phyloP scores from a whole-genome alignment of 2,329 filamentous ascomycete genomes.

The Colletotrichum sp. region DNA sequence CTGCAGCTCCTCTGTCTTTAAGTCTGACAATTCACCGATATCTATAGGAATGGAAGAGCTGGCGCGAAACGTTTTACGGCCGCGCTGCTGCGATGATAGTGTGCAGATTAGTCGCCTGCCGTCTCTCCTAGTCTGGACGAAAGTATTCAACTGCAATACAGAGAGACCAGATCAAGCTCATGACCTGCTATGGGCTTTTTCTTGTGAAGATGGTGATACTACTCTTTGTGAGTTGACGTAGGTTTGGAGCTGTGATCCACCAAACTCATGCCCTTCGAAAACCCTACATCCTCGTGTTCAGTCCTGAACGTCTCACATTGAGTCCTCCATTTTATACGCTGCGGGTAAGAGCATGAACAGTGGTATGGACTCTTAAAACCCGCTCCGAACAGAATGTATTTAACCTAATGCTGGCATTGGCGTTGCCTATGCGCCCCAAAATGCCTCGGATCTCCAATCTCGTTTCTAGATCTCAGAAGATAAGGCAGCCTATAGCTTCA shows the following conservation, averaged over 20 bases:
- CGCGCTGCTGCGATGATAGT: rapidly evolving
- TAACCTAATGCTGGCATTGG: too few relatives aligned
- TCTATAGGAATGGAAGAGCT: background rate
- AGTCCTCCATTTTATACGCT: rapidly evolving
- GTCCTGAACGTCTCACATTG: background rate
- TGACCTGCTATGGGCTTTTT: rapidly evolving
- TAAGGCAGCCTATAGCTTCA: too few relatives aligned
- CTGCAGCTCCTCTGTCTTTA: too few relatives aligned
- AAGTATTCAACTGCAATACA: background rate
- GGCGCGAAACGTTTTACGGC: background rate
- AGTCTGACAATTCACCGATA: rapidly evolving
- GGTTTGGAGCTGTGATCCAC: background rate
- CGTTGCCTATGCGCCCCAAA: too few relatives aligned
- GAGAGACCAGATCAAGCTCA: rapidly evolving
- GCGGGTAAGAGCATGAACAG: too few relatives aligned
- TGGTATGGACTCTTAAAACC: too few relatives aligned
- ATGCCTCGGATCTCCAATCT: too few relatives aligned
- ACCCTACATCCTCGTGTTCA: background rate
- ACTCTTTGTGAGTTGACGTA: background rate
- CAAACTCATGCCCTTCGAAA: background rate
- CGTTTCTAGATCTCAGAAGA: too few relatives aligned
- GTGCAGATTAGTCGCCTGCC: background rate
- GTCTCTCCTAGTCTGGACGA: rapidly evolving
- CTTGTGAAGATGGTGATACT: rapidly evolving
- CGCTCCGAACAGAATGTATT: too few relatives aligned